Conservation (phyloP, 1,139 yeast genomes). For the Saccharomycopsis hybrid region DNA sequence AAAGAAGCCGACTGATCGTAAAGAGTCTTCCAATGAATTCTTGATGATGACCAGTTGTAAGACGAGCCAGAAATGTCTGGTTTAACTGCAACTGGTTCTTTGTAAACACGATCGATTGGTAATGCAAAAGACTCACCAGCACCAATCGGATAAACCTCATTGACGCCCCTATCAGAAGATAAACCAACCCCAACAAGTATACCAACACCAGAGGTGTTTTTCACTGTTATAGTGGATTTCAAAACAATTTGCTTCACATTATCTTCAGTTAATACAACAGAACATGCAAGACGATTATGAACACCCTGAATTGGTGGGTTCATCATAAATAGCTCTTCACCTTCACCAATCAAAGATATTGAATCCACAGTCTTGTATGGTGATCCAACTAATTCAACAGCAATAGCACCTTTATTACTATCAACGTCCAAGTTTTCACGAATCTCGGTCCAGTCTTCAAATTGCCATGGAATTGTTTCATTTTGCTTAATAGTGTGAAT, state of each 20-base stretch:
- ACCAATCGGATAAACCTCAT: slow-evolving; percentile 33
- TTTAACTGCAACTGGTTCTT: slow-evolving; percentile 48
- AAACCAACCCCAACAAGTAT: slow-evolving; percentile 38
- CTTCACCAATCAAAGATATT: slow-evolving; percentile 73
- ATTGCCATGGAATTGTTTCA: slow-evolving; percentile 72
- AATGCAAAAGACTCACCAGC: slow-evolving; percentile 56
- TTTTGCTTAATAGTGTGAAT: slow-evolving; percentile 41
- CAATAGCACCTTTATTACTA: slow-evolving; percentile 52
- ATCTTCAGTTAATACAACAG: slow-evolving; percentile 61
- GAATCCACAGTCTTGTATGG: slow-evolving; percentile 46
- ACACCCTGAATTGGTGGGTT: slow-evolving; percentile 56
- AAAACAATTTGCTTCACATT: slow-evolving; percentile 71
- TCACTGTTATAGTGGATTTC: slow-evolving; percentile 66
- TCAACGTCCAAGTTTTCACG: slow-evolving; percentile 76
- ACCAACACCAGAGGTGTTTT: slow-evolving; percentile 64
- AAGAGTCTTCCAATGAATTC: slow-evolving; percentile 61
- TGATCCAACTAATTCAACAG: slow-evolving; percentile 51
- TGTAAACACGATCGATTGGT: slow-evolving; percentile 67
- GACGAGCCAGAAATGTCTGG: slow-evolving; percentile 49
- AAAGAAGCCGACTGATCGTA: slow-evolving; percentile 48
- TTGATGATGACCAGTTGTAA: slow-evolving; percentile 58
- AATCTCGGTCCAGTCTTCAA: slow-evolving; percentile 86
- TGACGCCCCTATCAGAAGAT: slow-evolving; percentile 29
- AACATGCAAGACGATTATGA: slow-evolving; percentile 71
- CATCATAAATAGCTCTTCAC: slow-evolving; percentile 69